phyloP scores from a whole-genome alignment of 768 basidiomycete genomes.

The Xanthoconium purpureum region DNA sequence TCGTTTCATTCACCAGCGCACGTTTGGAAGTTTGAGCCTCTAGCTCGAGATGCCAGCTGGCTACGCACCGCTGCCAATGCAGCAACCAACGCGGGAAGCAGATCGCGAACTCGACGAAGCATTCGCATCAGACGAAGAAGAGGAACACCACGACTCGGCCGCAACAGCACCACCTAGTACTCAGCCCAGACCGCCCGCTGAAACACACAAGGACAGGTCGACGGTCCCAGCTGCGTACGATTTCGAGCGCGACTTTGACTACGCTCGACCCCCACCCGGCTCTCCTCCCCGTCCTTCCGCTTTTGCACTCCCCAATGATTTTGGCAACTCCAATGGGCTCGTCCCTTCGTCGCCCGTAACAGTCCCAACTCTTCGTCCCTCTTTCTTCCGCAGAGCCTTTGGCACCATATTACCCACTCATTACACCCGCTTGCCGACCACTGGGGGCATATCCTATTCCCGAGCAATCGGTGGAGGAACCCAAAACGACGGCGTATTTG shows the following conservation, averaged over 20 bases:
- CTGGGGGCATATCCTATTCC: slow-evolving; percentile 31
- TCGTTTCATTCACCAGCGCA: neutral
- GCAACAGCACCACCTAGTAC: slow-evolving; percentile 38
- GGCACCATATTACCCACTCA: slow-evolving; percentile 62
- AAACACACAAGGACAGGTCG: slow-evolving; percentile 13
- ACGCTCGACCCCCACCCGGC: slow-evolving; percentile 68
- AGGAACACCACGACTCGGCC: slow-evolving; percentile 25
- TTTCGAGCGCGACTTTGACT: slow-evolving; percentile 78
- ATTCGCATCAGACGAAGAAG: slow-evolving; percentile 59
- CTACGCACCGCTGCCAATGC: slow-evolving; percentile 53
- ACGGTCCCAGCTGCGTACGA: slow-evolving; percentile 40
- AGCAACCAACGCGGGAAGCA: slow-evolving; percentile 41
- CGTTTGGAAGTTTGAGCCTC: neutral
- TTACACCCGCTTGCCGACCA: slow-evolving; percentile 52
- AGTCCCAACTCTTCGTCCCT: slow-evolving; percentile 35
- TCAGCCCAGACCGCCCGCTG: slow-evolving; percentile 16
- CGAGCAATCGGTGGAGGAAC: slow-evolving; percentile 58
- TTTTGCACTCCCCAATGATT: slow-evolving; percentile 59
- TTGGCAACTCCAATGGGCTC: slow-evolving; percentile 70
- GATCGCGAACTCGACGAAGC: slow-evolving; percentile 74
- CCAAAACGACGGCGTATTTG: slow-evolving; percentile 93
- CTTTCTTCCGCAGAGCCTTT: slow-evolving; percentile 57
- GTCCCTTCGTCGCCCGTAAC: slow-evolving; percentile 50
- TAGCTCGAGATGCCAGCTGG: slow-evolving; percentile 42
- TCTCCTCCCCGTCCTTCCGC: slow-evolving; percentile 65